Conservation (phyloP, 306 rosid genomes). For the Sophora flavescens region DNA sequence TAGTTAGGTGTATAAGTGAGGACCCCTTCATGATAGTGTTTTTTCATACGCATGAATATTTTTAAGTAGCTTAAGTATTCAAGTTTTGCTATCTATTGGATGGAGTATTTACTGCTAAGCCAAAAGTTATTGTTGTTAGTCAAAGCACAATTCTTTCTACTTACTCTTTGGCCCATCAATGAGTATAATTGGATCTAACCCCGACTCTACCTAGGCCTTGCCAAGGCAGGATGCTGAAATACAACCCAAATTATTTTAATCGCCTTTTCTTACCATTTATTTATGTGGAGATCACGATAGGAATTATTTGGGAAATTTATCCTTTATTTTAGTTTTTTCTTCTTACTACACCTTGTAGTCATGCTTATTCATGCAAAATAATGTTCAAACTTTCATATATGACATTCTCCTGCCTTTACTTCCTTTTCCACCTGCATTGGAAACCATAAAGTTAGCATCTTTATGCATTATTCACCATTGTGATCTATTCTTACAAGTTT, state of each 20-base stretch:
- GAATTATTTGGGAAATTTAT: neutral
- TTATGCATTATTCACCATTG: neutral
- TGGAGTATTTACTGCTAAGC: neutral
- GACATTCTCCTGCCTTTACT: neutral
- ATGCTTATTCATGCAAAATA: slow-evolving; percentile 10
- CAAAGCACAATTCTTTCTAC: neutral
- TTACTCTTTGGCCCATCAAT: neutral
- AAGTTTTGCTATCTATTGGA: neutral
- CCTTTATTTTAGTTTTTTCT: neutral
- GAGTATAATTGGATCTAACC: neutral
- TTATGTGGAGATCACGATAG: neutral
- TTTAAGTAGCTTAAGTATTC: no score
- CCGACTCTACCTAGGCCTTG: neutral
- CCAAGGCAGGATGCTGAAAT: neutral
- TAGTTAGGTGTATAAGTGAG: no score
- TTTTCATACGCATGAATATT: no score
- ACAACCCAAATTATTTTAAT: neutral
- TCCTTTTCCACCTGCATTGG: slow-evolving; percentile 13
- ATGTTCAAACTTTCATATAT: neutral
- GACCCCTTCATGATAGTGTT: no score
- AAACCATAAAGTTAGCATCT: slow-evolving; percentile 1
- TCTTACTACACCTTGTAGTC: neutral
- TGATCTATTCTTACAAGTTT: neutral
- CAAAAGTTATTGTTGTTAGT: neutral
- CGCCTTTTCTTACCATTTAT: neutral